A percentile compares a stretch with the other conserved stretches of the same genome.
Evolutionary conservation across 176 grass and related monocot species (phyloP).

Genomic region (Carex littledalei): DNA sequence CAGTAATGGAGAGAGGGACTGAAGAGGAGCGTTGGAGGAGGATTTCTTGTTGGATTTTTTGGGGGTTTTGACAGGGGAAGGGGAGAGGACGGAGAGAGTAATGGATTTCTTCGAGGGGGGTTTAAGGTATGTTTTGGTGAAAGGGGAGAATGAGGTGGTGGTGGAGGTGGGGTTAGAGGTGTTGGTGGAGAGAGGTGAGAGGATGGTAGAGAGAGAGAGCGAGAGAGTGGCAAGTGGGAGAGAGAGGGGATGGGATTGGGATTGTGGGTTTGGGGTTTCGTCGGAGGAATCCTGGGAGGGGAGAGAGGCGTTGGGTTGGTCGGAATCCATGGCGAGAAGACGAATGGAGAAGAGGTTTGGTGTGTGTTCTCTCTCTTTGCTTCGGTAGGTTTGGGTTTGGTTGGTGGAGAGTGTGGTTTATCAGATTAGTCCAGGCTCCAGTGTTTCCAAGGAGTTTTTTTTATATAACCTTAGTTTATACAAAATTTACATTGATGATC

Average conservation of each 20-base stretch:
- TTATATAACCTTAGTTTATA: no score
- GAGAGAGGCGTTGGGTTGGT: background rate
- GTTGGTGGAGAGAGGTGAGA: conserved; percentile 12
- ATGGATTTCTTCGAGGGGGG: conserved; percentile 43
- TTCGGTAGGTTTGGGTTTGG: conserved; percentile 12
- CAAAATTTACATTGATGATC: no score
- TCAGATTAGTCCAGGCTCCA: background rate
- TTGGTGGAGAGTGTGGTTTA: conserved; percentile 29
- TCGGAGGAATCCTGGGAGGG: background rate
- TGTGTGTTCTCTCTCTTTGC: no score
- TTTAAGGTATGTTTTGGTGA: conserved; percentile 49
- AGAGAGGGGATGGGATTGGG: conserved; percentile 27
- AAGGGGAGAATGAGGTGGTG: conserved; percentile 29
- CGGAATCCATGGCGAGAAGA: conserved; percentile 19
- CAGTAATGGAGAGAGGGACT: conserved; percentile 33
- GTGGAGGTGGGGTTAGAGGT: conserved; percentile 18
- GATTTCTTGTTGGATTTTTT: conserved; percentile 36
- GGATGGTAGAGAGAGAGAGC: conserved; percentile 34
- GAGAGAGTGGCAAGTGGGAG: conserved; percentile 59
- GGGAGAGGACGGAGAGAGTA: conserved; percentile 38
- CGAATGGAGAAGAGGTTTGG: conserved; percentile 15
- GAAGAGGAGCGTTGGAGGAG: conserved; percentile 47
- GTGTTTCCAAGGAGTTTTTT: background rate
- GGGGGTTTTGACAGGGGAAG: conserved; percentile 19
- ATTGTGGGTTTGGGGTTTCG: conserved; percentile 19